Evolutionary conservation across 176 grass and related monocot species (phyloP).

Genomic region (Zoysia japonica): DNA sequence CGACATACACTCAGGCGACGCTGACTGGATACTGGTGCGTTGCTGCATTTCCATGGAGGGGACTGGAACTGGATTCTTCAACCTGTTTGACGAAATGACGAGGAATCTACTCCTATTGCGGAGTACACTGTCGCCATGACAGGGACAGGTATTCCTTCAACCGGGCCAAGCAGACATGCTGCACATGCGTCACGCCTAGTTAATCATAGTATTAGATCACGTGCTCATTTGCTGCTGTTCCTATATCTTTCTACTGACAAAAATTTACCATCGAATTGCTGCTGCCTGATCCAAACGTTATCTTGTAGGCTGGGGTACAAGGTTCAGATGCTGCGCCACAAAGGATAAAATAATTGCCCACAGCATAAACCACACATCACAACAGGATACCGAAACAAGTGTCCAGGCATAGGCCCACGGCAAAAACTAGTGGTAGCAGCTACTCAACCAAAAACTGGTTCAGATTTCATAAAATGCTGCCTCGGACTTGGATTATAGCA

Average conservation of each 20-base stretch:
- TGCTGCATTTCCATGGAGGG: not conserved
- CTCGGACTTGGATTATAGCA: too few species aligned
- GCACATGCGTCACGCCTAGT: conserved; percentile 3
- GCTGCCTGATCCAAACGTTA: too few species aligned
- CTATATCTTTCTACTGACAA: too few species aligned
- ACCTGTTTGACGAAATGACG: conserved; percentile 5
- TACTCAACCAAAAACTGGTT: too few species aligned
- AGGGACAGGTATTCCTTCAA: conserved; percentile 14
- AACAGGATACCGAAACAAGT: not conserved
- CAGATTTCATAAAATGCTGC: too few species aligned
- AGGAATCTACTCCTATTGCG: conserved; percentile 13
- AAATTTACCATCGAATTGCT: too few species aligned
- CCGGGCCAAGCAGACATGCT: conserved; percentile 3
- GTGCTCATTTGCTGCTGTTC: not conserved
- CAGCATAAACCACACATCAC: not conserved
- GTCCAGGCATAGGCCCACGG: not conserved
- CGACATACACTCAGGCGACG: not conserved
- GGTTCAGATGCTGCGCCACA: not conserved
- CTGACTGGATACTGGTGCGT: not conserved
- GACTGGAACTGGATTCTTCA: not conserved
- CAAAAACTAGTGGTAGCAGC: too few species aligned
- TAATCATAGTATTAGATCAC: not conserved
- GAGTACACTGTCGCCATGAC: conserved; percentile 12
- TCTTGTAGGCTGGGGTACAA: too few species aligned
- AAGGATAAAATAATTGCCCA: conserved; percentile 13